Percentiles rank a stretch among this genome's conserved stretches.
Conservation (phyloP, 768 basidiomycete species). For the Tephrocybe sp. region DNA sequence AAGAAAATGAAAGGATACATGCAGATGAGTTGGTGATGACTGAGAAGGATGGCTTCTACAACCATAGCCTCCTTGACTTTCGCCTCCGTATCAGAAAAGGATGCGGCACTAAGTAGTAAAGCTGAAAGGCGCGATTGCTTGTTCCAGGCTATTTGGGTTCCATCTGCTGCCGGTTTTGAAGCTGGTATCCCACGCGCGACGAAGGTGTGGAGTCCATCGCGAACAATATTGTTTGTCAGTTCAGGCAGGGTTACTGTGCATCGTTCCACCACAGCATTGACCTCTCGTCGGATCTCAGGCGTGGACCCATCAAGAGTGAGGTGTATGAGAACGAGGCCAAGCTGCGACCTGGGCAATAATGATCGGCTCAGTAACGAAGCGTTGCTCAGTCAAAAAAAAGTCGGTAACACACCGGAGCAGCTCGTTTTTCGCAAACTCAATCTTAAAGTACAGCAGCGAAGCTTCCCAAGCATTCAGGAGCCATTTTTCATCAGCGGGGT, state of each 20-base stretch:
- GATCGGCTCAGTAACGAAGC: neutral
- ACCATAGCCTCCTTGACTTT: conserved; percentile 42
- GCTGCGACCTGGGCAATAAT: conserved; percentile 44
- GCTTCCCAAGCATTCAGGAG: conserved; percentile 63
- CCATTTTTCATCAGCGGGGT: conserved; percentile 70
- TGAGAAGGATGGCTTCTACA: conserved; percentile 58
- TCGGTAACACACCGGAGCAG: conserved; percentile 45
- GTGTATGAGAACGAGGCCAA: conserved; percentile 68
- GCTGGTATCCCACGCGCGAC: conserved; percentile 34
- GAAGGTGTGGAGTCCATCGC: conserved; percentile 53
- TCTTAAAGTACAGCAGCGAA: conserved; percentile 41
- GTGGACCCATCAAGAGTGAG: conserved; percentile 59
- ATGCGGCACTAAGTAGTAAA: conserved; percentile 49
- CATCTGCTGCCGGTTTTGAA: conserved; percentile 27
- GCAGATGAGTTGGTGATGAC: conserved; percentile 72
- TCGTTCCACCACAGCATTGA: conserved; percentile 38
- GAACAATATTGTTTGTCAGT: conserved; percentile 49
- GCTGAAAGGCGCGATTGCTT: conserved; percentile 52
- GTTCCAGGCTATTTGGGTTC: conserved; percentile 33
- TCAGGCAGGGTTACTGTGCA: conserved; percentile 40
- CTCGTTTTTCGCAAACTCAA: conserved; percentile 51
- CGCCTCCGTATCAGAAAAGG: conserved; percentile 26
- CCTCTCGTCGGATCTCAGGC: conserved; percentile 49
- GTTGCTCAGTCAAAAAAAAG: no score
- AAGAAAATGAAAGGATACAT: conserved; percentile 21